A percentile compares a stretch with the other conserved stretches of the same genome.
Evolutionary conservation across 2,329 filamentous ascomycete species (phyloP).

Genomic region (Drechslerella dactyloides): DNA sequence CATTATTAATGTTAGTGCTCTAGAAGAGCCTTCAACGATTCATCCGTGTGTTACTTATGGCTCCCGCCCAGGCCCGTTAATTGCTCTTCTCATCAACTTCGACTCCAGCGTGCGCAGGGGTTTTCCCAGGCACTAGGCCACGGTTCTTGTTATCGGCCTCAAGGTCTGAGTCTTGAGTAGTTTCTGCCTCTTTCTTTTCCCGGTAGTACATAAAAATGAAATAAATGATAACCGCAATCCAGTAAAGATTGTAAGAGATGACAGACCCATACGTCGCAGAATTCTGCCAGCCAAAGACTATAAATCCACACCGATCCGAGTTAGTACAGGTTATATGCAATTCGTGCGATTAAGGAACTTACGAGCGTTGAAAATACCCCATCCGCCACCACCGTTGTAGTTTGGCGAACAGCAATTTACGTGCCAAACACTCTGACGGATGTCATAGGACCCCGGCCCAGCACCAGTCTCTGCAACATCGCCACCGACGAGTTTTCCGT

Average conservation of each 20-base stretch:
- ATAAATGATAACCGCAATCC: conserved; percentile 72
- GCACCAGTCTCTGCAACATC: conserved; percentile 67
- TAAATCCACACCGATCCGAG: neutral
- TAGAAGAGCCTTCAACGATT: no score
- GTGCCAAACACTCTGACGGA: conserved; percentile 79
- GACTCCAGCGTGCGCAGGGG: conserved; percentile 12
- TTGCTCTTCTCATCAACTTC: conserved; percentile 47
- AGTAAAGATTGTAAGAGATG: conserved; percentile 86
- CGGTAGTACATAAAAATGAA: conserved; percentile 72
- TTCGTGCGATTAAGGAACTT: conserved; percentile 21
- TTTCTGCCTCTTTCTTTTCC: conserved; percentile 62
- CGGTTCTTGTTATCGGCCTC: conserved; percentile 40
- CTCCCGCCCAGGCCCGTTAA: no score
- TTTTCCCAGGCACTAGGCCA: conserved; percentile 15
- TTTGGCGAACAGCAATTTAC: conserved; percentile 82
- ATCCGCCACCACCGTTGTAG: conserved; percentile 75
- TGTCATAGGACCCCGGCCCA: conserved; percentile 80
- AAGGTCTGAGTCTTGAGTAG: conserved; percentile 26
- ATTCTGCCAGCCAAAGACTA: conserved; percentile 82
- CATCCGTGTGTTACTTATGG: no score
- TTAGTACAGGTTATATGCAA: conserved; percentile 14
- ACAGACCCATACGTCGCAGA: conserved; percentile 86
- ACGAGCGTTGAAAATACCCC: conserved; percentile 82
- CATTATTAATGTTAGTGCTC: no score
- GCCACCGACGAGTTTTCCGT: conserved; percentile 70